phyloP scores from a whole-genome alignment of 352 stramenopile species.

The Pseudoperonospora humuli region DNA sequence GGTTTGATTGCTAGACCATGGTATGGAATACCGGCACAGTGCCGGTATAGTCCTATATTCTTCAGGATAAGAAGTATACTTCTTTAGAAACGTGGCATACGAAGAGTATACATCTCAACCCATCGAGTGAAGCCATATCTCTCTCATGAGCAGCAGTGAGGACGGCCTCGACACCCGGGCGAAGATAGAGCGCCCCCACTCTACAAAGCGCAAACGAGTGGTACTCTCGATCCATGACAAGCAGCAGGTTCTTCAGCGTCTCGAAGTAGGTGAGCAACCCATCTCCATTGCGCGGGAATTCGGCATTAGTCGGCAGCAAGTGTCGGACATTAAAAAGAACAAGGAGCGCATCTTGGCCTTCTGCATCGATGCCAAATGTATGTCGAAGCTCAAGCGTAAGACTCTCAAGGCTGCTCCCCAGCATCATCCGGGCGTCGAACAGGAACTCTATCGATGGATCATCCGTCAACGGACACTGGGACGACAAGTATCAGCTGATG shows the following conservation, averaged over 20 bases:
- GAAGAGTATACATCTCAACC: background rate
- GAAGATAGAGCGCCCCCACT: background rate
- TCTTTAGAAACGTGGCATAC: background rate
- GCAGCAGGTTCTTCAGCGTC: conserved; percentile 68
- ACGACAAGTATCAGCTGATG: conserved; percentile 39
- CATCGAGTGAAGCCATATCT: background rate
- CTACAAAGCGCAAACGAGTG: conserved; percentile 68
- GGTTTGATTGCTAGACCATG: no score
- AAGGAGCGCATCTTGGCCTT: conserved; percentile 66
- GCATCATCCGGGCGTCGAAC: conserved; percentile 70
- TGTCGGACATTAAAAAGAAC: conserved; percentile 87
- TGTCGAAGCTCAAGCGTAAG: conserved; percentile 65
- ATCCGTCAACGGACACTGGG: conserved; percentile 54
- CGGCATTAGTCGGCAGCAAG: conserved; percentile 71
- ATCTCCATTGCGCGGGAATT: conserved; percentile 50
- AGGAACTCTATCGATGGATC: conserved; percentile 79
- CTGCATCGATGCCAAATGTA: conserved; percentile 66
- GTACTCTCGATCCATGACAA: conserved; percentile 81
- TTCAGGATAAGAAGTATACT: background rate
- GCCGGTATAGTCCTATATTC: no score
- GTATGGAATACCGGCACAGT: no score
- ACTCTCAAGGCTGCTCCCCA: conserved; percentile 59
- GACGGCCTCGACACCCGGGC: background rate
- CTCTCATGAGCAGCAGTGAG: conserved; percentile 4
- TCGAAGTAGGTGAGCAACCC: conserved; percentile 60